Base-by-base conservation (phyloP, 108 stramenopile species). In the Mediolabrus comicus region DNA sequence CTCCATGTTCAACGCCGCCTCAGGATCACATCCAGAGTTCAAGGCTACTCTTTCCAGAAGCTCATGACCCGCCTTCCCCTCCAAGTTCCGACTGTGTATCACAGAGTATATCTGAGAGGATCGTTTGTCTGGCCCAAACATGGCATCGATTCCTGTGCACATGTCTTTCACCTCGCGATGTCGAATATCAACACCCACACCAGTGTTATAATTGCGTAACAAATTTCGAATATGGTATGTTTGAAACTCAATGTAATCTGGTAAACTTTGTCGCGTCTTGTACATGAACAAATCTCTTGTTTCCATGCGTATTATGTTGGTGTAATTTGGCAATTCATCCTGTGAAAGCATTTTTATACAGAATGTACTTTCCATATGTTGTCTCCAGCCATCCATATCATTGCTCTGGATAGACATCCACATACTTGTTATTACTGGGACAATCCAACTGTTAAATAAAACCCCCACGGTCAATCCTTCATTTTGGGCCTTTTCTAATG, bases 1-100 rank as follows among this genome's bases (percentile, higher is more conserved):
- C 33, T 70, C 69, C 77, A 78, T 78, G 12, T 78, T 55, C 34
- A 78, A 32, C 7, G 77, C 77, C 14, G 77, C 77, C 25, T 58
- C 38, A 1, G 78, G 78, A 69, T 79, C 78, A 41, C 71, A 72
- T 12, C 71, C 71, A 29, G 60, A 56, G 1, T 16, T 53, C 41
- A 16, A 51, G 10, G 43, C 19, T 0, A 75, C 16, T 24, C 32
- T 13, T 0, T 24, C 35, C 33, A 75, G n/a, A 13, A 74, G 53
- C 19, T 27, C 13, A 2, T 39, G 11, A 34, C 65, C 74, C 0
- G 67, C 32, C 0, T 57, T 0, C 0, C 67, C 67, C 27, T 58
- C 67, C 36, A 69, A 58, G 4, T 32, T 26, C 24, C 67, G 55
- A 38, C 49, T 53, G 33, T 69, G 67, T 17, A 69, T 69, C 29